phyloP scores from a whole-genome alignment of 768 basidiomycete genomes.

The Guyanaporus albipodus region DNA sequence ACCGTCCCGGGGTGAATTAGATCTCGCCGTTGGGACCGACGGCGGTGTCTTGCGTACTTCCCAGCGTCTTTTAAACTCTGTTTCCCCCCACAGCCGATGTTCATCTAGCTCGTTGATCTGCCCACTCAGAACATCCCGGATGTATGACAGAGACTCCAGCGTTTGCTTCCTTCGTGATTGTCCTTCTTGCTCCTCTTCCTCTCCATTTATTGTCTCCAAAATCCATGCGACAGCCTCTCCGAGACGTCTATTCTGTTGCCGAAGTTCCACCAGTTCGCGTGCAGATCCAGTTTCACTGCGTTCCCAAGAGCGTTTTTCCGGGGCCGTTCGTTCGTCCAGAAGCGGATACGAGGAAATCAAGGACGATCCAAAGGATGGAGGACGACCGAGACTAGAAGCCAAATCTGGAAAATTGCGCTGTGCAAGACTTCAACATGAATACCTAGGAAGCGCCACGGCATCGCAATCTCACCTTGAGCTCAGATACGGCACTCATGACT shows the following conservation, averaged over 20 bases:
- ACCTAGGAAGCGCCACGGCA: not conserved
- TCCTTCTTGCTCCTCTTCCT: conserved; percentile 37
- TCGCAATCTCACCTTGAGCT: conserved; percentile 70
- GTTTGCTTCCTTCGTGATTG: conserved; percentile 53
- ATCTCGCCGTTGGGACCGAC: conserved; percentile 20
- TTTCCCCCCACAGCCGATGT: conserved; percentile 59
- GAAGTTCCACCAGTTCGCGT: conserved; percentile 53
- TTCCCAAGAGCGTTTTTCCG: conserved; percentile 68
- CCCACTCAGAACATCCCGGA: conserved; percentile 67
- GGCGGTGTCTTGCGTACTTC: conserved; percentile 26
- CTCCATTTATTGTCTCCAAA: conserved; percentile 63
- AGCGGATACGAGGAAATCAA: conserved; percentile 56
- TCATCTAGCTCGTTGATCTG: conserved; percentile 56
- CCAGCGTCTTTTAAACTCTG: conserved; percentile 39
- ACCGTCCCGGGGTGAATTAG: conserved; percentile 13
- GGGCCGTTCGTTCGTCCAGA: conserved; percentile 50
- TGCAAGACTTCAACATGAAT: conserved; percentile 9
- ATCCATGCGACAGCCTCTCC: conserved; percentile 73
- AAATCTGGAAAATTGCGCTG: conserved; percentile 87
- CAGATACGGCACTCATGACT: conserved; percentile 74
- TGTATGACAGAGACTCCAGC: conserved; percentile 71
- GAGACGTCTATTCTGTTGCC: conserved; percentile 55
- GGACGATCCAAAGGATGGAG: conserved; percentile 37
- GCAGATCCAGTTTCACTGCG: conserved; percentile 68
- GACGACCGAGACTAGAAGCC: conserved; percentile 59